Evolutionary conservation across 305 asterid genomes (phyloP), one percentile per base, ranked within the genome.

Genomic region (Solanum aculeatissimum): DNA sequence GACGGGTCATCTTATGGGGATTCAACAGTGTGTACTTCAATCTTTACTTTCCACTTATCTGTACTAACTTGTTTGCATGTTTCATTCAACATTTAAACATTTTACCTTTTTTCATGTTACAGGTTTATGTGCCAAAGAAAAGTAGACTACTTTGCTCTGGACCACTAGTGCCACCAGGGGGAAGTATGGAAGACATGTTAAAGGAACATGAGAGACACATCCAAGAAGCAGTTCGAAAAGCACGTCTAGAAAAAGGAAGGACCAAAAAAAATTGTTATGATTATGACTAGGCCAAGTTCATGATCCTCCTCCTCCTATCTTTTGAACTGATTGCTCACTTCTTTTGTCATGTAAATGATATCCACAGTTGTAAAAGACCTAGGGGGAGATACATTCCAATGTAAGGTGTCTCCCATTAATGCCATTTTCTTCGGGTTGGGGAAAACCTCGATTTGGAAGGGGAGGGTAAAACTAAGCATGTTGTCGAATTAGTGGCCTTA

Each of bases 111-210:
- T 66, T 58, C 27, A 71, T 53, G 70, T 90, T 88, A 70, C 94
- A 94, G 98, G 93, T 91, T 65, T 93, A 82, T 81, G 89, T 54
- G 65, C 93, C 91, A 55, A 91, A 92, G 89, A 94, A 87, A 89
- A 90, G 86, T 89, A 87, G 97, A 92, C 91, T 97, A 72, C 92
- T 80, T 62, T 94, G 91, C 87, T 97, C 98, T 7, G 99, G 99
- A 84, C 98, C 98, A 53, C 75, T 97, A 70, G 77, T 92, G 94
- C 97, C 98, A 85, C 97, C 97, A 2, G 98, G 99, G 13, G 97
- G 98, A 55, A 97, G 94, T 90, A 91, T 97, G 94, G 99, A 95
- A n/a, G 98, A 93, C 85, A 91, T 95, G 98, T 92, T 97, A 45
- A 97, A 91, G 87, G 99, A 95, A 87, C 98, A 97, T 4, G 98